Percentiles rank a stretch among this genome's conserved stretches.
phyloP scores from a whole-genome alignment of 495 filamentous ascomycete species.

The Acidomyces sp. region DNA sequence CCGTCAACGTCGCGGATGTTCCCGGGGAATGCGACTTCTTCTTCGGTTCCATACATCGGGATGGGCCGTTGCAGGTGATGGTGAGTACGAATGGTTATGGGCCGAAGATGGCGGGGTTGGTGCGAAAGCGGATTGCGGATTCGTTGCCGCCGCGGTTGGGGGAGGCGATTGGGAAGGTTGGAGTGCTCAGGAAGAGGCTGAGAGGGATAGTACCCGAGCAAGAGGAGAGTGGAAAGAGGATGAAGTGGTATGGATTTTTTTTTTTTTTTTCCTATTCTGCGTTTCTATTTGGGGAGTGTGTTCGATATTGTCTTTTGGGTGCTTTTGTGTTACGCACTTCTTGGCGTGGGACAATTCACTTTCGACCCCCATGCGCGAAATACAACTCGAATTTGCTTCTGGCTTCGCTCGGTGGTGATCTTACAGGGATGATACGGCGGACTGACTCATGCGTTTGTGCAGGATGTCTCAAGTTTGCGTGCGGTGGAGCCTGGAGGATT shows the following conservation, averaged over 20 bases:
- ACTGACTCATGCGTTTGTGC: too few relatives aligned
- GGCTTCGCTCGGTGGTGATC: too few relatives aligned
- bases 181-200: slow-evolving; percentile 63
- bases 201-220: slow-evolving; percentile 56
- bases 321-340: too few relatives aligned
- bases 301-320: too few relatives aligned
- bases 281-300: too few relatives aligned
- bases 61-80: slow-evolving; percentile 95
- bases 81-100: slow-evolving; percentile 96
- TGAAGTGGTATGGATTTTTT: slow-evolving; percentile 81
- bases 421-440: too few relatives aligned
- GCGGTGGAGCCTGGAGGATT: slow-evolving; percentile 68
- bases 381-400: too few relatives aligned
- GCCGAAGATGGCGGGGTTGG: slow-evolving; percentile 75
- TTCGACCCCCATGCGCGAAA: too few relatives aligned
- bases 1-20: slow-evolving; percentile 93
- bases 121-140: slow-evolving; percentile 68
- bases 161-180: slow-evolving; percentile 70
- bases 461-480: slow-evolving; percentile 90
- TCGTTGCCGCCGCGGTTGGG: slow-evolving; percentile 64
- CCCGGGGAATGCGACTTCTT: slow-evolving; percentile 97
- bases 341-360: too few relatives aligned
- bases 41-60: slow-evolving; percentile 87
- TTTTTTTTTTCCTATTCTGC: too few relatives aligned
- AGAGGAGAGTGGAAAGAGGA: slow-evolving; percentile 72